Conservation (phyloP, 2,329 filamentous ascomycete species). For the Neofusicoccum umdonicola region DNA sequence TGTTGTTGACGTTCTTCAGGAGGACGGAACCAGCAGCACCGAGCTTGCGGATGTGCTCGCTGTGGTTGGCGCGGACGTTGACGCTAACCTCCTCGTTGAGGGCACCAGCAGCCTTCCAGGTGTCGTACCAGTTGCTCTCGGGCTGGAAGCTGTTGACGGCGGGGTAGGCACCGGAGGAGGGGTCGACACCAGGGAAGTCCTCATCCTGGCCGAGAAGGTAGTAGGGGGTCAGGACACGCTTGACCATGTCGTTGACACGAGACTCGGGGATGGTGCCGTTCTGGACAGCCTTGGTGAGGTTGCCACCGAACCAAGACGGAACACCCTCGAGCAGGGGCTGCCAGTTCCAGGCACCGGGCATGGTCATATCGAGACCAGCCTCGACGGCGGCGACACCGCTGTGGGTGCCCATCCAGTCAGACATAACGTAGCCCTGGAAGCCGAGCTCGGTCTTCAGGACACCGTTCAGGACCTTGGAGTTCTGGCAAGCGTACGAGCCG, state of each 20-base stretch:
- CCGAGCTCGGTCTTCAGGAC: constrained; percentile 50
- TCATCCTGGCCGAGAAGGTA: constrained; percentile 44
- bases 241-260: constrained; percentile 48
- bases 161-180: constrained; percentile 11
- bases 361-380: constrained; percentile 26
- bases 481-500: constrained; percentile 45
- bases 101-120: constrained; percentile 21
- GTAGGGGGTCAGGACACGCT: constrained; percentile 47
- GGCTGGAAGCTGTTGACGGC: constrained; percentile 4
- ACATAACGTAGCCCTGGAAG: constrained; percentile 30
- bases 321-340: constrained; percentile 52
- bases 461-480: constrained; percentile 46
- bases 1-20: constrained; percentile 50
- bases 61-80: constrained; percentile 35
- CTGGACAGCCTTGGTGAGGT: constrained; percentile 38
- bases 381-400: constrained; percentile 27
- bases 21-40: constrained; percentile 43
- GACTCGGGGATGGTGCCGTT: constrained; percentile 42
- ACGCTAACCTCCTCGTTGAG: constrained; percentile 11
- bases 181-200: constrained; percentile 40
- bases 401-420: constrained; percentile 28
- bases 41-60: constrained; percentile 38
- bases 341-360: constrained; percentile 20
- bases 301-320: constrained; percentile 22
- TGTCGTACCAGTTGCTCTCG: constrained; percentile 20